Evolutionary conservation across 805 yeast species (phyloP).

Genomic region (Suhomyces sp.): DNA sequence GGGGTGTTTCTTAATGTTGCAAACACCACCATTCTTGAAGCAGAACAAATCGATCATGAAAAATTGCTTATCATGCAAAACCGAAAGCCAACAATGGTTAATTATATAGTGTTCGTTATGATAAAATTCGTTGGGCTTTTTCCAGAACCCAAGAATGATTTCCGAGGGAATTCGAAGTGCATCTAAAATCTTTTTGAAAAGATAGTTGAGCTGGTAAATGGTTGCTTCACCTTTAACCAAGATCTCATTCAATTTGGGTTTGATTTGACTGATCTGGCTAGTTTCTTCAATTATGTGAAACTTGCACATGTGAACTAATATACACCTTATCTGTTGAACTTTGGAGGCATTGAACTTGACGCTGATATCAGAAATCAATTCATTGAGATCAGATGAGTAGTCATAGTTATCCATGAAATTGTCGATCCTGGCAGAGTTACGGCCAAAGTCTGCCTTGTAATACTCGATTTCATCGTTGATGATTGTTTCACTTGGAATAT

Average conservation of each 20-base stretch:
- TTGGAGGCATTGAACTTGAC: slow-evolving; percentile 37
- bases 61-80: slow-evolving; percentile 72
- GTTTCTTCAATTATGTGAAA: slow-evolving; percentile 45
- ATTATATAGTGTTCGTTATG: slow-evolving; percentile 50
- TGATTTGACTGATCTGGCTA: slow-evolving; percentile 33
- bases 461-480: slow-evolving; percentile 11
- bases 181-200: slow-evolving; percentile 70
- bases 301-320: slow-evolving; percentile 68
- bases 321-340: slow-evolving; percentile 55
- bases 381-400: slow-evolving; percentile 33
- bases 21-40: slow-evolving; percentile 27
- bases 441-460: slow-evolving; percentile 2
- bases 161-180: slow-evolving; percentile 71
- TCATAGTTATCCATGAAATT: slow-evolving; percentile 30
- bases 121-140: slow-evolving; percentile 65
- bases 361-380: slow-evolving; percentile 40
- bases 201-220: slow-evolving; percentile 70
- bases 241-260: slow-evolving; percentile 42
- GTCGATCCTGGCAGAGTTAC: slow-evolving; percentile 21
- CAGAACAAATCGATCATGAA: slow-evolving; percentile 65
- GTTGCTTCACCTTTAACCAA: slow-evolving; percentile 52
- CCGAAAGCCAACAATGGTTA: slow-evolving; percentile 89
- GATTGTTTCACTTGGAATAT: slow-evolving; percentile 7
- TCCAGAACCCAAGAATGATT: slow-evolving; percentile 77
- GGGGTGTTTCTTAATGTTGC: slow-evolving; percentile 26